Conservation (phyloP, 176 grass and related monocot species). For the Raddia distichophylla region DNA sequence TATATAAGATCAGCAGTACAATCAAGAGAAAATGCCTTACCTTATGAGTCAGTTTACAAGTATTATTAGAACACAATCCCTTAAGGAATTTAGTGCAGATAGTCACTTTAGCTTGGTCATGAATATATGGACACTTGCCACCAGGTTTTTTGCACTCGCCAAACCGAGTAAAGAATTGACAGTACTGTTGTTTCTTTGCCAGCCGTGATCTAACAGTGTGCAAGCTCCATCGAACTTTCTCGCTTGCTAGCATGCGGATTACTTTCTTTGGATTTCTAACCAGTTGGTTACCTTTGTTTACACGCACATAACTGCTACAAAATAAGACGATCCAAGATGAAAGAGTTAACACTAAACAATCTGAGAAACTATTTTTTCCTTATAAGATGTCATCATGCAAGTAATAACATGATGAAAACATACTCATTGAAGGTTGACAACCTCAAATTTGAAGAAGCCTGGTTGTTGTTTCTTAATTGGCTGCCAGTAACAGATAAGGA, state of each 20-base stretch:
- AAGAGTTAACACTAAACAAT: slow-evolving; percentile 15
- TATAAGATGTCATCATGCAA: slow-evolving; percentile 17
- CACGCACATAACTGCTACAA: slow-evolving; percentile 75
- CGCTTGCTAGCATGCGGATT: slow-evolving; percentile 85
- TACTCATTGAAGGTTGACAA: slow-evolving; percentile 67
- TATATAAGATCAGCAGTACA: slow-evolving; percentile 33
- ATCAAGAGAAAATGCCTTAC: slow-evolving; percentile 58
- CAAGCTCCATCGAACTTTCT: slow-evolving; percentile 96
- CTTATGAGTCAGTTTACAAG: slow-evolving; percentile 96
- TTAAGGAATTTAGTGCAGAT: slow-evolving; percentile 99
- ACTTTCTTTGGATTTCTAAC: slow-evolving; percentile 93
- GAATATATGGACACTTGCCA: slow-evolving; percentile 80
- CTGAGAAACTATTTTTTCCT: not conserved
- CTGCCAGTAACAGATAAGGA: slow-evolving; percentile 33
- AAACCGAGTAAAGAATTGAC: slow-evolving; percentile 91
- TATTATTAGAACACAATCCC: slow-evolving; percentile 75
- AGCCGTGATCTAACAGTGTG: slow-evolving; percentile 80
- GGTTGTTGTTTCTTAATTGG: slow-evolving; percentile 47
- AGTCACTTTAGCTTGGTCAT: slow-evolving; percentile 86
- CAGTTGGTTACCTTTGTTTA: slow-evolving; percentile 93
- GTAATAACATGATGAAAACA: slow-evolving; percentile 37
- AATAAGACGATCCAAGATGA: slow-evolving; percentile 11
- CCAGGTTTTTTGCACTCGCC: slow-evolving; percentile 76
- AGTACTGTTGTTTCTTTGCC: slow-evolving; percentile 89
- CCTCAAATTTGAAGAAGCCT: slow-evolving; percentile 49